Evolutionary conservation across 352 stramenopile genomes (phyloP).

Genomic region (Pythium folliculosum): DNA sequence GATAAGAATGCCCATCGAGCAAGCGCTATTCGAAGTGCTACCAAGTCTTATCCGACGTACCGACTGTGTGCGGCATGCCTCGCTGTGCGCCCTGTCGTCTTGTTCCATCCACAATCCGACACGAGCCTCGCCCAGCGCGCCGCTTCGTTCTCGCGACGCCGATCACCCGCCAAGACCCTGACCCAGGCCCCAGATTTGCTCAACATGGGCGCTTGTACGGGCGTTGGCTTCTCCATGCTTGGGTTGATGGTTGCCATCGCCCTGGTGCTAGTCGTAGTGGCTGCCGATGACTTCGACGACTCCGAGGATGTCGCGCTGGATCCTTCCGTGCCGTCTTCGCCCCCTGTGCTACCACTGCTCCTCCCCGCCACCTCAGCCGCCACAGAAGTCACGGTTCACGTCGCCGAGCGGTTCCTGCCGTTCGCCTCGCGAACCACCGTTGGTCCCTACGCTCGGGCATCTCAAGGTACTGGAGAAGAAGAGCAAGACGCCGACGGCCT

Average conservation of each 20-base stretch:
- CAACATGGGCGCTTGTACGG: neutral
- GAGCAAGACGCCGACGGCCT: neutral
- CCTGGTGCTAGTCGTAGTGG: neutral
- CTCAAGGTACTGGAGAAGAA: neutral
- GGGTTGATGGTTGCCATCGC: neutral
- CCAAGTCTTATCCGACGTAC: neutral
- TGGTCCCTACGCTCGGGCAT: neutral
- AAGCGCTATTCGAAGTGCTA: neutral
- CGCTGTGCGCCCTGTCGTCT: neutral
- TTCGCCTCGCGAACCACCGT: slow-evolving; percentile 9
- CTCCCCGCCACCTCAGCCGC: neutral
- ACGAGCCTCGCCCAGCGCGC: too few relatives aligned
- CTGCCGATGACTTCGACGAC: neutral
- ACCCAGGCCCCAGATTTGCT: neutral
- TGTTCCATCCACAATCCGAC: neutral
- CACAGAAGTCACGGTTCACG: slow-evolving; percentile 9
- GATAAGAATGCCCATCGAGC: neutral
- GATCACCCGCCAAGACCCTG: neutral
- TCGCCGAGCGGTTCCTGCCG: slow-evolving; percentile 20
- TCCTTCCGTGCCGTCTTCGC: neutral
- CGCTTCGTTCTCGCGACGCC: too few relatives aligned
- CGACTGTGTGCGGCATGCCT: neutral
- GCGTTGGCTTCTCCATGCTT: neutral
- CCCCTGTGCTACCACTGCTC: slow-evolving; percentile 2
- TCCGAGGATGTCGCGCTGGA: neutral